phyloP scores from a whole-genome alignment of 306 rosid genomes.

The Hippophae tibetana region DNA sequence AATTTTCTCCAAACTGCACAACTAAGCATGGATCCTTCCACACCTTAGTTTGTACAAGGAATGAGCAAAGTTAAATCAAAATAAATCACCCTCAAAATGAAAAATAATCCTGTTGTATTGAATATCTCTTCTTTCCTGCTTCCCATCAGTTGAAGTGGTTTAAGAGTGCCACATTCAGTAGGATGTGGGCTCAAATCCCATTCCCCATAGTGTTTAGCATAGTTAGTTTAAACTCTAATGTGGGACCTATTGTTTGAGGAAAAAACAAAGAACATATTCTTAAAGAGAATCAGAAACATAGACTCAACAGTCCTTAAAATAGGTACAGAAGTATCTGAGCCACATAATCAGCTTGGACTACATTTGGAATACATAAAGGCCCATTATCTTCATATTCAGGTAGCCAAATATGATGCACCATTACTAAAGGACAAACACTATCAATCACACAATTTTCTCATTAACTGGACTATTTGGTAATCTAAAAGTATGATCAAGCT shows the following conservation, averaged over 20 bases:
- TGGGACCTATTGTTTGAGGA: no score
- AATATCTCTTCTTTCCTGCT: no score
- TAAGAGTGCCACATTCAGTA: no score
- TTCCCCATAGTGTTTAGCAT: no score
- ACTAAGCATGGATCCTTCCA: background rate
- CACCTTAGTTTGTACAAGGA: background rate
- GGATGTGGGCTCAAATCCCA: no score
- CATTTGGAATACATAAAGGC: background rate
- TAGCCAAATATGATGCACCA: background rate
- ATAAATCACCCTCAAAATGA: background rate
- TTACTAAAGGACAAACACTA: background rate
- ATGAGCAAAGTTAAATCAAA: no score
- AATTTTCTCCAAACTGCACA: background rate
- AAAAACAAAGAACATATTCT: no score
- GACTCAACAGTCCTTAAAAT: background rate
- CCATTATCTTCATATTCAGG: background rate
- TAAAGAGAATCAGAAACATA: no score
- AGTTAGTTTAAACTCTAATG: no score
- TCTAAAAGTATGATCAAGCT: background rate
- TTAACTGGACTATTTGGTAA: background rate
- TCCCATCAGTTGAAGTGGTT: no score
- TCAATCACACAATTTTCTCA: background rate
- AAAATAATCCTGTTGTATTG: no score
- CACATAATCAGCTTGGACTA: background rate
- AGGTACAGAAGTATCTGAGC: background rate